Evolutionary conservation across 345 rosid genomes (phyloP).

Genomic region (Arabidopsis arenosa): DNA sequence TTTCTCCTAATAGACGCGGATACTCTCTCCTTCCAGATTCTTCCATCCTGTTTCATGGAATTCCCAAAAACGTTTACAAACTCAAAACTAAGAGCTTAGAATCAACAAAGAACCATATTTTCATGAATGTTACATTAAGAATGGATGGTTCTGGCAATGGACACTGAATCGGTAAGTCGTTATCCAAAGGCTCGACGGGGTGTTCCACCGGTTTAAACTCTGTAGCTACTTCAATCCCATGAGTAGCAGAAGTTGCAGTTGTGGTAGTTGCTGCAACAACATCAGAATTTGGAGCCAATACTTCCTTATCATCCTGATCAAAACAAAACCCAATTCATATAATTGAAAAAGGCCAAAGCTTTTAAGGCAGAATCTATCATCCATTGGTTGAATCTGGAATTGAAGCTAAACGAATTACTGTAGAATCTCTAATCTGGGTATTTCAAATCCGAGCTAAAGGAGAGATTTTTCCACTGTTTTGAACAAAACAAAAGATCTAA

Average conservation of each 20-base stretch:
- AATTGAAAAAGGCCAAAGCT: not conserved
- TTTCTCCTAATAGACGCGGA: constrained; percentile 64
- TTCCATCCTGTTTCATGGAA: constrained; percentile 69
- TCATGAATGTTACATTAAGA: constrained; percentile 66
- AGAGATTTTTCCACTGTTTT: not conserved
- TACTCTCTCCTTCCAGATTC: constrained; percentile 92
- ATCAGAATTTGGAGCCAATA: constrained; percentile 61
- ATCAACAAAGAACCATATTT: not conserved
- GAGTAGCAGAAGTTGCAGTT: constrained; percentile 55
- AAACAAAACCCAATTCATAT: constrained; percentile 13
- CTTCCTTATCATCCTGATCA: constrained; percentile 72
- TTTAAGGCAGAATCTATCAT: not conserved
- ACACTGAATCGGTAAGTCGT: constrained; percentile 81
- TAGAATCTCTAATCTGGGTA: constrained; percentile 16
- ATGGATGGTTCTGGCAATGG: constrained; percentile 92
- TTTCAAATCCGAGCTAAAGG: constrained; percentile 27
- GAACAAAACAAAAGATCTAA: constrained; percentile 29
- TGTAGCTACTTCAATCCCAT: constrained; percentile 84
- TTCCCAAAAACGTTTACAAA: constrained; percentile 1
- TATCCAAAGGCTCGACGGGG: constrained; percentile 85
- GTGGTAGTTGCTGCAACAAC: constrained; percentile 46
- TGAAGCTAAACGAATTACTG: not conserved
- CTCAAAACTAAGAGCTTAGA: constrained; percentile 9
- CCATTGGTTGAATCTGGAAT: constrained; percentile 24
- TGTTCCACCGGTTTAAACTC: constrained; percentile 97